These are phyloP conservation scores for Hymenoscyphus linearis DNA, from an alignment of 2,329 filamentous ascomycete species.

Conservation along the genomic window DNA sequence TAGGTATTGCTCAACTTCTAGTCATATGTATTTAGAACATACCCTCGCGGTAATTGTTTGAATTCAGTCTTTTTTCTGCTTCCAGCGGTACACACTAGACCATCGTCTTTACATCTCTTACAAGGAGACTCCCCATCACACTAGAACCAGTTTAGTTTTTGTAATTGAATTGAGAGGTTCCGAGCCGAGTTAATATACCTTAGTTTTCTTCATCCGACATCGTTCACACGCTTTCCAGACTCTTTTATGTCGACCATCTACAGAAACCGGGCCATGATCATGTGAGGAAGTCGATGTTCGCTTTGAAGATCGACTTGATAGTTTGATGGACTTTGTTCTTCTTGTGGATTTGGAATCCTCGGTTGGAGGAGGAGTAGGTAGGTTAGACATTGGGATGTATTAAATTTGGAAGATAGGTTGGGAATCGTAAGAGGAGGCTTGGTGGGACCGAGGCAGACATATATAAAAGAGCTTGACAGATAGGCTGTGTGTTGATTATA, in stretches of 20 bases:
- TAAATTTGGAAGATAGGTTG: neutral
- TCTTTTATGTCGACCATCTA: conserved; percentile 55
- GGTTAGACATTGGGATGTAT: conserved; percentile 11
- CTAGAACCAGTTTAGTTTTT: conserved; percentile 33
- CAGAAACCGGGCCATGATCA: conserved; percentile 37
- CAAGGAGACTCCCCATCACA: conserved; percentile 63
- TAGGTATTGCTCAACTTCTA: conserved; percentile 1
- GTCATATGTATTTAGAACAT: conserved; percentile 26
- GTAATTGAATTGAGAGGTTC: neutral
- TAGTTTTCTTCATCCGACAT: conserved; percentile 66
- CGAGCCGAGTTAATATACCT: conserved; percentile 38
- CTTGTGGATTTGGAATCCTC: conserved; percentile 19
- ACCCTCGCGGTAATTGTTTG: conserved; percentile 60
- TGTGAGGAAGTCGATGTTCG: conserved; percentile 14
- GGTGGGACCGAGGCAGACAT: conserved; percentile 5
- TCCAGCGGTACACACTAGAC: conserved; percentile 57
- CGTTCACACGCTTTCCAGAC: conserved; percentile 64
- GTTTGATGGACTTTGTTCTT: conserved; percentile 21
- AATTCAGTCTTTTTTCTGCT: conserved; percentile 64
- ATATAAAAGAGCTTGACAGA: conserved; percentile 11
- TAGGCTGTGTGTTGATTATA: conserved; percentile 17
- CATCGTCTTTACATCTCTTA: conserved; percentile 62
- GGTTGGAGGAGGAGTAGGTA: conserved; percentile 22
- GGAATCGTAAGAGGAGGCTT: neutral
- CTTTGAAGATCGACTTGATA: conserved; percentile 18